A percentile compares a stretch with the other conserved stretches of the same genome.
phyloP scores from a whole-genome alignment of 495 filamentous ascomycete species.

The Melanomma pulvis-pyrius region DNA sequence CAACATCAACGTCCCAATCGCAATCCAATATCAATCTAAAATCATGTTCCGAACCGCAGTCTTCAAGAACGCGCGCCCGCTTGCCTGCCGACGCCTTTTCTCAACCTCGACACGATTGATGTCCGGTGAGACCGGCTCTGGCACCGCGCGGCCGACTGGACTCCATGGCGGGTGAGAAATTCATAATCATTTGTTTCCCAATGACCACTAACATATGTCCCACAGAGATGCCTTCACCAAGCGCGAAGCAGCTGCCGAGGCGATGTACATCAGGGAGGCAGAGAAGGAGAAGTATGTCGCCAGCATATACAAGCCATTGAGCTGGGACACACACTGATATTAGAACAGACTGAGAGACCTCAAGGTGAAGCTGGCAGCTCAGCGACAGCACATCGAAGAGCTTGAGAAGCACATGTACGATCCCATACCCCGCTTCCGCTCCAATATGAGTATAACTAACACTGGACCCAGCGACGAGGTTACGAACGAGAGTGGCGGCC shows the following conservation, averaged over 20 bases:
- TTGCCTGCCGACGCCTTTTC: conserved; percentile 40
- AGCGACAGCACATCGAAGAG: conserved; percentile 81
- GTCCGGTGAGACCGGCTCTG: conserved; percentile 54
- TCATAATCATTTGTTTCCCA: background rate
- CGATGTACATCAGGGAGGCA: conserved; percentile 76
- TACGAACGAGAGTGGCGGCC: conserved; percentile 24
- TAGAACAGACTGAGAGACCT: conserved; percentile 59
- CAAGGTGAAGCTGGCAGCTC: conserved; percentile 75
- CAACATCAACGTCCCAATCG: background rate
- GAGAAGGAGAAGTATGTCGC: conserved; percentile 79
- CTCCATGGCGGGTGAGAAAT: conserved; percentile 45
- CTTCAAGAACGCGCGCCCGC: conserved; percentile 27
- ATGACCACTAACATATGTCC: conserved; percentile 11
- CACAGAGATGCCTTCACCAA: conserved; percentile 84
- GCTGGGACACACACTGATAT: background rate
- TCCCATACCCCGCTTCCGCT: conserved; percentile 2
- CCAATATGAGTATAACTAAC: conserved; percentile 3
- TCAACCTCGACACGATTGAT: conserved; percentile 43
- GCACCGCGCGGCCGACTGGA: conserved; percentile 49
- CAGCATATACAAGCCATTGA: background rate
- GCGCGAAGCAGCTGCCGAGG: conserved; percentile 86
- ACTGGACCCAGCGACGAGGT: conserved; percentile 24
- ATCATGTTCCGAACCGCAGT: conserved; percentile 36
- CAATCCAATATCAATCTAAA: conserved; percentile 11
- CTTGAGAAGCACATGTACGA: conserved; percentile 39